Conservation (phyloP, 129 eudicot species). For the Cynara cardunculus region DNA sequence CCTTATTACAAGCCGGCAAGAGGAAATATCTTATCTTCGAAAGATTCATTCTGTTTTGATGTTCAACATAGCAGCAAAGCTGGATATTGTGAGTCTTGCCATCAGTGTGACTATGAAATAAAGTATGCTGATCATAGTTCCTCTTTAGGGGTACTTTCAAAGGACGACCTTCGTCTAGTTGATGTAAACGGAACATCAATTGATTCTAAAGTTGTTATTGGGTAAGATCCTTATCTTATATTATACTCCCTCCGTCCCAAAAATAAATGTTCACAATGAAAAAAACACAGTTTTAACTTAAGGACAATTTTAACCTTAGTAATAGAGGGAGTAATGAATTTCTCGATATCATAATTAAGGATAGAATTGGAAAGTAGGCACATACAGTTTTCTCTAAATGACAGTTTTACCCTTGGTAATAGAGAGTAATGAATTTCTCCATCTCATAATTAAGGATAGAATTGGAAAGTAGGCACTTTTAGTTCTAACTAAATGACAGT, state of each 20-base stretch:
- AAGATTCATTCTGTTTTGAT: conserved; percentile 55
- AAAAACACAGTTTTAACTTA: too few species aligned
- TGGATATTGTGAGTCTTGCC: conserved; percentile 43
- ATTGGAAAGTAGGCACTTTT: not conserved
- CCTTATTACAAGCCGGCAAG: conserved; percentile 61
- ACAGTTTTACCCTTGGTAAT: not conserved
- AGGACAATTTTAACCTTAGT: not conserved
- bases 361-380: not conserved
- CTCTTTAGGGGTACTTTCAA: conserved; percentile 75
- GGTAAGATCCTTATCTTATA: conserved; percentile 39
- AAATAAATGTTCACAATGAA: too few species aligned
- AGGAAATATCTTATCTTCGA: conserved; percentile 43
- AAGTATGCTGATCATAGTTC: conserved; percentile 83
- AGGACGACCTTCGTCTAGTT: conserved; percentile 53
- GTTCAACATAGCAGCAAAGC: conserved; percentile 36
- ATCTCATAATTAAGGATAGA: not conserved
- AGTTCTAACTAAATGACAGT: not conserved
- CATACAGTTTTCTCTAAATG: not conserved
- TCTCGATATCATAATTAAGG: not conserved
- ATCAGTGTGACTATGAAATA: conserved; percentile 78
- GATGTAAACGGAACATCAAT: conserved; percentile 41
- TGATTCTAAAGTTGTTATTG: conserved; percentile 53
- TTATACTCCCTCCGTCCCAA: not conserved
- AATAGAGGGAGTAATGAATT: not conserved
- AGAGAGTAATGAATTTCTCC: not conserved